These are phyloP conservation scores for Ophiostoma ulmi DNA, from an alignment of 2,329 filamentous ascomycete species.

Conservation along the genomic window DNA sequence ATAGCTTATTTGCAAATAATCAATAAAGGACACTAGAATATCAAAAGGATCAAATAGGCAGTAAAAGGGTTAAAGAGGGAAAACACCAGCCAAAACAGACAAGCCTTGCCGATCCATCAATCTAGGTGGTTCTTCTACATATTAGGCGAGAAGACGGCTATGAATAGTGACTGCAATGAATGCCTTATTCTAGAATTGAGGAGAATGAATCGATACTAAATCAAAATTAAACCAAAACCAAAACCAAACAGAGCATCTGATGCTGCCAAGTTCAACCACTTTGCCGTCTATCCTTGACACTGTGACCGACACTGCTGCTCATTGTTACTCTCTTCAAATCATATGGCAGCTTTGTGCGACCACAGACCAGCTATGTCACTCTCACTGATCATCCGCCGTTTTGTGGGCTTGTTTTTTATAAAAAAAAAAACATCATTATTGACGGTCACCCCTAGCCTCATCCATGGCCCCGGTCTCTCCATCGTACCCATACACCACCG, in stretches of 20 bases:
- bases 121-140: neutral
- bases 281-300: neutral
- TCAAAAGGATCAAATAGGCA: neutral
- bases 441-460: neutral
- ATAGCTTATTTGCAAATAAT: neutral
- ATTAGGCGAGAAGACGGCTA: neutral
- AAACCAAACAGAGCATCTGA: no score
- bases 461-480: neutral
- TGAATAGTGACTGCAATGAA: neutral
- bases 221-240: no score
- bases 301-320: neutral
- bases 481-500: neutral
- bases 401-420: neutral
- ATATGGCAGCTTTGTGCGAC: neutral
- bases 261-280: neutral
- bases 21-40: neutral
- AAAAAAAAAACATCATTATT: neutral
- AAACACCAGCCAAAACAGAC: neutral
- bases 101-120: slow-evolving; percentile 3
- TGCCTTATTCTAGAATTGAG: no score
- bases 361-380: neutral
- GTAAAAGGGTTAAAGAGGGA: slow-evolving; percentile 1
- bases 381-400: neutral
- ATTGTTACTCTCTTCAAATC: neutral
- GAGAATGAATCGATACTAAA: no score